Base-by-base conservation (phyloP, 148 eudicot genomes). In the Chenopodium berlandieri region DNA sequence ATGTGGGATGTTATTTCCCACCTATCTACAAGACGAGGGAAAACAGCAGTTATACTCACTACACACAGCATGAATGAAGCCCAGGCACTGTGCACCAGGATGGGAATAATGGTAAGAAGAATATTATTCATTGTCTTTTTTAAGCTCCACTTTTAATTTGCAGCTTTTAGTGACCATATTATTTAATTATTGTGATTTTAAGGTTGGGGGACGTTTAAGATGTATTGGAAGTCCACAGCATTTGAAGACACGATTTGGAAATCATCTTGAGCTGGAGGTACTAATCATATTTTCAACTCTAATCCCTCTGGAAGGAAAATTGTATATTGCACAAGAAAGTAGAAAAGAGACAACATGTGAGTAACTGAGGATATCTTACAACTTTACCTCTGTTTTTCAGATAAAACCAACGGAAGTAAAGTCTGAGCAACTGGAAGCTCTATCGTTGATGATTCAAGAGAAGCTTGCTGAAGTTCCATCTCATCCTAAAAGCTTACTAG, bases 61-160 rank as follows among this genome's bases (percentile, higher is more conserved):
- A 96, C 98, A 22, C 99, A 96, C 83, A 96, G 99, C 91, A 96
- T 96, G 99, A 92, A 92, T 84, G 99, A 96, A 92, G 99, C 99
- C 84, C 99, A 96, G 87, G 99, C 99, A 44, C 88, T 94, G 13
- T 94, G 99, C 87, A 96, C 99, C 70, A 84, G 95, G 86, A 96
- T 96, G 82, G 99, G 99, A 56, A 96, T 96, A 81, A 96, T 96
- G 99, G 99, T 96, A 90, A 1, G 27, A 48, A 50, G 46, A 50
- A 23, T 52, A 70, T 66, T 72, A 50, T 11, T 54, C 31, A n/a
- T 27, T 64, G 47, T 75, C 23, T 58, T 22, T 75, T 5, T 54
- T 54, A 20, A 32, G 19, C 27, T 37, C 30, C 64, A 14, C 11
- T 76, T 76, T 32, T 22, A 22, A 50, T 66, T 58, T 68, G 22